Percentiles rank a stretch among this genome's conserved stretches.
phyloP scores from a whole-genome alignment of 768 basidiomycete genomes.

The Rhizopogon salebrosus region DNA sequence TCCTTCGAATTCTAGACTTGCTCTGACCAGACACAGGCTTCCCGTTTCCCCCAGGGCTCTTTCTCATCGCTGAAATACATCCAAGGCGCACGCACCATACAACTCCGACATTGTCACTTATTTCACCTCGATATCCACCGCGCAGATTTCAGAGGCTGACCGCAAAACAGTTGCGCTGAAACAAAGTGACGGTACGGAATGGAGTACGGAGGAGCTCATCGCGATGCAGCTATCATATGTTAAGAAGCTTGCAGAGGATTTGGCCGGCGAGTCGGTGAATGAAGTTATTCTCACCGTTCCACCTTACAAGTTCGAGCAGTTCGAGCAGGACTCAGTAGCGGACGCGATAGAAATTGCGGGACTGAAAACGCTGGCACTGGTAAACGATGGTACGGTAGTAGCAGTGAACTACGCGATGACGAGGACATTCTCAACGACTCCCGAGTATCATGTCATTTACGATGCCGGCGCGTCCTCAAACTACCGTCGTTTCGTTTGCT shows the following conservation, averaged over 20 bases:
- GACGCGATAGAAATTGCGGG: slow-evolving; percentile 94
- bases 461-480: slow-evolving; percentile 89
- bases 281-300: slow-evolving; percentile 91
- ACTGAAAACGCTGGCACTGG: slow-evolving; percentile 72
- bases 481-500: slow-evolving; percentile 71
- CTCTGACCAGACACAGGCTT: slow-evolving; percentile 29
- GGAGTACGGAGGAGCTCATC: slow-evolving; percentile 84
- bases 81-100: slow-evolving; percentile 64
- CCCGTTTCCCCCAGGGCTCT: slow-evolving; percentile 78
- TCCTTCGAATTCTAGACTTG: background rate
- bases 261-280: slow-evolving; percentile 69
- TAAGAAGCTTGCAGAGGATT: slow-evolving; percentile 77
- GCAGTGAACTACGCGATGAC: slow-evolving; percentile 99
- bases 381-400: slow-evolving; percentile 93
- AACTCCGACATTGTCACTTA: slow-evolving; percentile 55
- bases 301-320: slow-evolving; percentile 82
- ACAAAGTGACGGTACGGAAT: slow-evolving; percentile 60
- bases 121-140: slow-evolving; percentile 51
- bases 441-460: slow-evolving; percentile 87
- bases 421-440: slow-evolving; percentile 64
- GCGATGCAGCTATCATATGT: slow-evolving; percentile 94
- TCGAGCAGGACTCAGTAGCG: slow-evolving; percentile 85
- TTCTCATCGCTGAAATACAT: slow-evolving; percentile 84
- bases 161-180: slow-evolving; percentile 59
- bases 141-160: slow-evolving; percentile 45